Conservation (phyloP, 2,329 filamentous ascomycete species). For the Remersonia thermophila region DNA sequence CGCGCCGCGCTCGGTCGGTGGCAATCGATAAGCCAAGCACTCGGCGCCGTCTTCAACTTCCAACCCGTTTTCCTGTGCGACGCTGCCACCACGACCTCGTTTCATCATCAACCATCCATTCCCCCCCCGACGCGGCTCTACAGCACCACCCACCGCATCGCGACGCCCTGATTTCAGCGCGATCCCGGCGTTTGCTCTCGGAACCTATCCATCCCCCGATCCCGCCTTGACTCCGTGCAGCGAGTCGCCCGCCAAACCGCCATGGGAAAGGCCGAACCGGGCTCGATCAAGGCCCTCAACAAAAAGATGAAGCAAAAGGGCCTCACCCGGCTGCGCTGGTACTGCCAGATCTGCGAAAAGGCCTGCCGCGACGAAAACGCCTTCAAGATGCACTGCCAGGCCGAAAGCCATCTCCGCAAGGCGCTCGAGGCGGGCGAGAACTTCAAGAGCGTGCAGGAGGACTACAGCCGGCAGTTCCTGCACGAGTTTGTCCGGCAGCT, state of each 20-base stretch:
- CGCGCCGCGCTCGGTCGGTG: too few relatives aligned
- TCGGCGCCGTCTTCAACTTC: too few relatives aligned
- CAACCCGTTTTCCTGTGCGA: too few relatives aligned
- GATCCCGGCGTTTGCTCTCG: too few relatives aligned
- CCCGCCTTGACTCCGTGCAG: constrained; percentile 17
- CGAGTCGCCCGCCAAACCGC: constrained; percentile 24
- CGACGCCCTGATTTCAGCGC: too few relatives aligned
- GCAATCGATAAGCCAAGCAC: too few relatives aligned
- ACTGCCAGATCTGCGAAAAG: constrained; percentile 22
- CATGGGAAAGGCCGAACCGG: constrained; percentile 89
- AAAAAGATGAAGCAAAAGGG: constrained; percentile 84
- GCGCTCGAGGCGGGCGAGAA: constrained; percentile 83
- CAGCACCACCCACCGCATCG: too few relatives aligned
- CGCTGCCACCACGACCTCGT: too few relatives aligned
- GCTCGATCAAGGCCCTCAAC: constrained; percentile 76
- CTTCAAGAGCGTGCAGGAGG: constrained; percentile 70
- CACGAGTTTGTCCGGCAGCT: constrained; percentile 67
- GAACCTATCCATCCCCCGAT: too few relatives aligned
- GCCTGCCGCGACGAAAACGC: constrained; percentile 68
- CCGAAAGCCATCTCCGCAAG: constrained; percentile 77
- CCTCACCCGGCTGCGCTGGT: constrained; percentile 69
- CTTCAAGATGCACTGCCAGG: constrained; percentile 79
- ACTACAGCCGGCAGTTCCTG: constrained; percentile 71
- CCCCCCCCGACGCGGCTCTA: too few relatives aligned
- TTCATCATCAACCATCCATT: too few relatives aligned